Evolutionary conservation across 2,329 filamentous ascomycete genomes (phyloP).

Genomic region (Trichoderma gracile): DNA sequence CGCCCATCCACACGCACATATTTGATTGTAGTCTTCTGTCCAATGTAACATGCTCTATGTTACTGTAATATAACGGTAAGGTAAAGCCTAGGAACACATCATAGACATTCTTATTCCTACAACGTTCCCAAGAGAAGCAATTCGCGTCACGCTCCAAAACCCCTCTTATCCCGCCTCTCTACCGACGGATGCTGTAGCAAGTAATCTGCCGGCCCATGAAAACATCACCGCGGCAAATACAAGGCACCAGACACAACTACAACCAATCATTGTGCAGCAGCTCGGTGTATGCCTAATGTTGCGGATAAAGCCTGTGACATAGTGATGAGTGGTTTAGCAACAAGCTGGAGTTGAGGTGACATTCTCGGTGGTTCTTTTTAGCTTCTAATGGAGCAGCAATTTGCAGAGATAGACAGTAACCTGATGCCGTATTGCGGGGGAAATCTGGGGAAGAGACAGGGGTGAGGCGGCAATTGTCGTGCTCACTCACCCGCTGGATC

Average conservation of each 20-base stretch:
- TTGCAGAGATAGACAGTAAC: too few species aligned
- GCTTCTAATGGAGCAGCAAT: neutral
- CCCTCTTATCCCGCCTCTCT: neutral
- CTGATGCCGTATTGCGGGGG: constrained; percentile 3
- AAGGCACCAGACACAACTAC: constrained; percentile 2
- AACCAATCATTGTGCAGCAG: neutral
- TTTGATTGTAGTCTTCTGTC: neutral
- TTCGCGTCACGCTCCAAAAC: neutral
- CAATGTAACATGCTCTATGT: neutral
- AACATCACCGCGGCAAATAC: neutral
- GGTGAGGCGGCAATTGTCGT: neutral
- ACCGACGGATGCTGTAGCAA: constrained; percentile 14
- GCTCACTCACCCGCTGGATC: neutral
- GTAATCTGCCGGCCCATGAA: constrained; percentile 1
- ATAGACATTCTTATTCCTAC: neutral
- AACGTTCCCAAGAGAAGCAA: neutral
- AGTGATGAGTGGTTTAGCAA: neutral
- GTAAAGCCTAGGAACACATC: neutral
- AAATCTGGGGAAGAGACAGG: constrained; percentile 18
- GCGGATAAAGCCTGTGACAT: neutral
- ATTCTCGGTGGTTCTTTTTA: neutral
- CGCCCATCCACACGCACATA: too few species aligned
- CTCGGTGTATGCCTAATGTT: constrained; percentile 20
- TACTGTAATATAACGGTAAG: neutral
- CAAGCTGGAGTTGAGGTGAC: neutral